Base-by-base conservation (phyloP, 495 filamentous ascomycete genomes). In the Parachaetomium inaequale region DNA sequence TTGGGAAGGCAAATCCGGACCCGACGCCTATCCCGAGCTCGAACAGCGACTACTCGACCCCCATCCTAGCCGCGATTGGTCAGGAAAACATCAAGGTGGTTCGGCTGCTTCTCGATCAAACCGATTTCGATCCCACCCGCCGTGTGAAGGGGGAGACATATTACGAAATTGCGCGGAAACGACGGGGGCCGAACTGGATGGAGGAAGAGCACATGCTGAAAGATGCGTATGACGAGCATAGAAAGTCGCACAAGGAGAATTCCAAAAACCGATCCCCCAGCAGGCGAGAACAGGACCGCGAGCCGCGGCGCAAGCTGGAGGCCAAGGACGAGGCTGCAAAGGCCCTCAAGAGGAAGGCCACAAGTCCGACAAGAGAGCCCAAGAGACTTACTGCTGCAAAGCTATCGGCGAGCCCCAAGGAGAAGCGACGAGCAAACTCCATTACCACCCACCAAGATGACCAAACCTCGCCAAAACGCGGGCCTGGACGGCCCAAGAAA, bases 31-130 rank as follows among this genome's bases (percentile, higher is more conserved):
- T 79, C 28, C 26, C 72, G 3, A 71, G 76, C 51, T 14, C 55
- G 25, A 74, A 76, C 8, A 75, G 72, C 31, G 87, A 86, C 58
- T 79, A 89, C 64, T 88, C 88, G 63, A 98, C 93, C 0, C 95
- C 95, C 3, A 96, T 98, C 83, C 82, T 96, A 31, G 91, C 91
- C 38, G 91, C 94, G 2, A 96, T 98, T 58, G 94, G 94, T 10
- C 86, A 92, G 58, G 92, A 92, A 12, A 94, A 95, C 70, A 78
- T 90, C 28, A 87, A 87, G 50, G 88, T 96, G 40, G 84, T 98
- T 38, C 80, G 87, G 49, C 81, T 96, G 11, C 81, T 98, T 6
- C 79, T 97, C 2, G 85, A 86, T 58, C 89, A 93, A 61, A 84
- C 84, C 29, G 79, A 83, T 6, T 94, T 96, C 63, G 84, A 96